These are phyloP conservation scores for Rubroboletus satanas DNA, from an alignment of 768 basidiomycete genomes.

Conservation along the genomic window DNA sequence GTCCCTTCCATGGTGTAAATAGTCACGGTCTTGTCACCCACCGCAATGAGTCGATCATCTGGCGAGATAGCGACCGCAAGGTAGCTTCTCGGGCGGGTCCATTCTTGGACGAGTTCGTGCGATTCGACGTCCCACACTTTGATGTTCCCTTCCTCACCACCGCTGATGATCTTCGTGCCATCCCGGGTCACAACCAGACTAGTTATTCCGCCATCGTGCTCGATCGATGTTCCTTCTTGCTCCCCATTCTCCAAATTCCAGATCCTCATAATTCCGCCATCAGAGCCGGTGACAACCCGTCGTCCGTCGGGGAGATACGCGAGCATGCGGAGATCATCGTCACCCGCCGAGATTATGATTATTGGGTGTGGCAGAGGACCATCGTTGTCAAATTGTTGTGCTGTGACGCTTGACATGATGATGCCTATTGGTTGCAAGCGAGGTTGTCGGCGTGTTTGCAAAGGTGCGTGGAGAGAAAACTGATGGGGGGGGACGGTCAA, in stretches of 20 bases:
- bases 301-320: background rate
- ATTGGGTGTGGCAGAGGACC: background rate
- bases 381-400: background rate
- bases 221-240: background rate
- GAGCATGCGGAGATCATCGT: background rate
- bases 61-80: too few relatives aligned
- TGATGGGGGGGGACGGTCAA: too few relatives aligned
- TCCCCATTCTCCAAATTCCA: background rate
- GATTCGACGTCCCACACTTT: slow-evolving; percentile 6
- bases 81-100: too few relatives aligned
- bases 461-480: too few relatives aligned
- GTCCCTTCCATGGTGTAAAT: too few relatives aligned
- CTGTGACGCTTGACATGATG: background rate
- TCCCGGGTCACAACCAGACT: background rate
- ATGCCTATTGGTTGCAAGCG: background rate
- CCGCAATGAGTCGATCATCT: too few relatives aligned
- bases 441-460: too few relatives aligned
- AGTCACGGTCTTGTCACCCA: too few relatives aligned
- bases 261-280: background rate
- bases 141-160: background rate
- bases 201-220: accelerated
- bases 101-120: background rate
- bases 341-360: background rate
- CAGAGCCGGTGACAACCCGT: background rate
- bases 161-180: background rate